Evolutionary conservation across 306 rosid species (phyloP).

Genomic region (Cucurbita argyrosperma): DNA sequence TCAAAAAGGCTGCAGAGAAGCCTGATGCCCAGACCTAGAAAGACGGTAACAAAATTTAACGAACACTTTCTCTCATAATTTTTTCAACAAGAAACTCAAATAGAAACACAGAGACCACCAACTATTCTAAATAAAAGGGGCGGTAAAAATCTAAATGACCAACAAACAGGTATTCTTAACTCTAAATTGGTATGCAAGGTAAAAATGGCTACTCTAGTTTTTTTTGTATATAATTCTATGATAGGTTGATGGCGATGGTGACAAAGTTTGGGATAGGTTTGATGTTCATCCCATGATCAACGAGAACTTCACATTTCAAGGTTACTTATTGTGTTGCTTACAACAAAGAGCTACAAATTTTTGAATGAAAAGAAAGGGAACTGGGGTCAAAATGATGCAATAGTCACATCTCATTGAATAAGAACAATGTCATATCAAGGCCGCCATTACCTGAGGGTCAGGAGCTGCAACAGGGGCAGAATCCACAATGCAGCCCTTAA

Average conservation of each 20-base stretch:
- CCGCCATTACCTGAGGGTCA: slow-evolving; percentile 58
- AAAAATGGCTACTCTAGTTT: background rate
- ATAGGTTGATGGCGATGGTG: background rate
- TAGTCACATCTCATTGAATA: background rate
- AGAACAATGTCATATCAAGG: background rate
- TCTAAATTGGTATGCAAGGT: background rate
- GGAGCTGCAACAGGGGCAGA: slow-evolving; percentile 93
- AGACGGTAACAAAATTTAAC: background rate
- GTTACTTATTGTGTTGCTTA: background rate
- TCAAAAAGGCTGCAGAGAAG: slow-evolving; percentile 90
- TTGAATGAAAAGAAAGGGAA: background rate
- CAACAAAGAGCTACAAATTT: background rate
- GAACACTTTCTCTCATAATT: background rate
- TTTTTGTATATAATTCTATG: background rate
- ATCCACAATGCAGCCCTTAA: slow-evolving; percentile 86
- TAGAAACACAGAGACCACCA: background rate
- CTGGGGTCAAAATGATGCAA: background rate
- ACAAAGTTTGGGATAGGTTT: no score
- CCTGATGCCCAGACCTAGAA: slow-evolving; percentile 96
- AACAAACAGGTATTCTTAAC: background rate
- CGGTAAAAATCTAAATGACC: background rate
- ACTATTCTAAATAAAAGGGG: background rate
- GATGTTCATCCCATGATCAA: no score
- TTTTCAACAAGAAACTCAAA: background rate
- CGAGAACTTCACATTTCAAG: background rate